A percentile compares a stretch with the other conserved stretches of the same genome.
Conservation (phyloP, 352 stramenopile genomes). For the Globisporangium cylindrosporum region DNA sequence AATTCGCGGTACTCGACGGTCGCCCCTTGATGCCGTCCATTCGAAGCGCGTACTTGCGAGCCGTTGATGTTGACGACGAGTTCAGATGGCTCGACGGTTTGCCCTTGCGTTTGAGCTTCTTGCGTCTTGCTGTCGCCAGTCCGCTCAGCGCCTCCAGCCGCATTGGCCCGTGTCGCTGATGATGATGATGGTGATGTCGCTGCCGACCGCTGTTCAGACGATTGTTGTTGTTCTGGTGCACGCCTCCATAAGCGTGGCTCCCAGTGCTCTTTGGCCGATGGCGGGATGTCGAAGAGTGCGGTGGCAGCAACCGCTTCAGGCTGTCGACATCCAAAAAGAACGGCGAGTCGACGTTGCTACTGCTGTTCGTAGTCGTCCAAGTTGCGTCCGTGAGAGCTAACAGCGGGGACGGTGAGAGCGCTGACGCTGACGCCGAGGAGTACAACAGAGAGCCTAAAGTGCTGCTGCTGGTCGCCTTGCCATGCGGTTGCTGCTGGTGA, state of each 20-base stretch:
- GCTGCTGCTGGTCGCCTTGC: background rate
- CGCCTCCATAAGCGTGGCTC: constrained; percentile 10
- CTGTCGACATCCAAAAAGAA: constrained; percentile 73
- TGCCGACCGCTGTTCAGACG: background rate
- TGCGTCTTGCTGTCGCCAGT: constrained; percentile 6
- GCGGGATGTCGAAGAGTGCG: constrained; percentile 18
- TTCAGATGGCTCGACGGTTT: constrained; percentile 2
- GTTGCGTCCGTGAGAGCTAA: background rate
- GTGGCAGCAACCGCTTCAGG: constrained; percentile 55
- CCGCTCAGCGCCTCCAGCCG: constrained; percentile 46
- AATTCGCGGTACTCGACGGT: constrained; percentile 14
- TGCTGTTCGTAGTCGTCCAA: constrained; percentile 14
- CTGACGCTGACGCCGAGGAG: constrained; percentile 6
- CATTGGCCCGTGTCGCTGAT: constrained; percentile 19
- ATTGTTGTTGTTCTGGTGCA: constrained; percentile 17
- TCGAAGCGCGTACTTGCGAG: constrained; percentile 46
- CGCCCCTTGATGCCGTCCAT: constrained; percentile 39
- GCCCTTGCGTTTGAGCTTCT: constrained; percentile 15
- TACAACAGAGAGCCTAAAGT: background rate
- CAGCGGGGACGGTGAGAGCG: background rate
- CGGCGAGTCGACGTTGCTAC: constrained; percentile 20
- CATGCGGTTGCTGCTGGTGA: background rate
- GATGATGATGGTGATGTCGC: constrained; percentile 10
- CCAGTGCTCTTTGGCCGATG: constrained; percentile 13
- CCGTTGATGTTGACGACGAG: constrained; percentile 12